phyloP scores from a whole-genome alignment of 2,329 filamentous ascomycete genomes.

The Alternaria metachromatica region DNA sequence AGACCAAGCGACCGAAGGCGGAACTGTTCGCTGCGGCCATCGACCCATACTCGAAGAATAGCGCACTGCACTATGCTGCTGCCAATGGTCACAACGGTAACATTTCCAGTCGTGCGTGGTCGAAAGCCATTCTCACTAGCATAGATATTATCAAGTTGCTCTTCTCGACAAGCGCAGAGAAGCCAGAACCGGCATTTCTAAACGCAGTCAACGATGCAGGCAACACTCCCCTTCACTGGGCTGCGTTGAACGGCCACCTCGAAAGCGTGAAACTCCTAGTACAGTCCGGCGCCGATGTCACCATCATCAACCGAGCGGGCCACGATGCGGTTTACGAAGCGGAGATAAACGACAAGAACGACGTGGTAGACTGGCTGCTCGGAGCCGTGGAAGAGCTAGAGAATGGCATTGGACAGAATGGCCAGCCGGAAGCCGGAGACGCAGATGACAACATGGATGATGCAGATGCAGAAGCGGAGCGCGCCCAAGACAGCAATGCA shows the following conservation, averaged over 20 bases:
- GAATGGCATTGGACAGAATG: constrained; percentile 45
- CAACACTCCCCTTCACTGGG: constrained; percentile 95
- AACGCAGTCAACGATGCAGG: constrained; percentile 79
- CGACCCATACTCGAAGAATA: constrained; percentile 79
- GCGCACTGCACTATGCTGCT: constrained; percentile 85
- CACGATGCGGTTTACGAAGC: constrained; percentile 66
- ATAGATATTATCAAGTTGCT: constrained; percentile 44
- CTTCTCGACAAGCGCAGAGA: constrained; percentile 47
- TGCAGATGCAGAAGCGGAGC: constrained; percentile 21
- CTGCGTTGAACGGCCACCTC: constrained; percentile 86
- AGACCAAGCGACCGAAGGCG: constrained; percentile 67
- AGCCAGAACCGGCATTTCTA: constrained; percentile 57
- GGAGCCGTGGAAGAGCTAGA: constrained; percentile 54
- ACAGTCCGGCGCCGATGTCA: constrained; percentile 76
- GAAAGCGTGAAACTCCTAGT: constrained; percentile 79
- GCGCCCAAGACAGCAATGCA: constrained; percentile 8
- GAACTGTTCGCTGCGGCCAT: constrained; percentile 70
- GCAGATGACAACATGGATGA: constrained; percentile 26
- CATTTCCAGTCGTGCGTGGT: not conserved
- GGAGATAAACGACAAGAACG: constrained; percentile 57
- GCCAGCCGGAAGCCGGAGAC: constrained; percentile 44
- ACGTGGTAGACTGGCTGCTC: constrained; percentile 57
- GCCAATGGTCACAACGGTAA: constrained; percentile 86
- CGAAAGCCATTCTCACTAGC: constrained; percentile 25
- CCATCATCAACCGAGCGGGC: constrained; percentile 80